Evolutionary conservation across 805 yeast species (phyloP).

Genomic region (Yarrowia sp.): DNA sequence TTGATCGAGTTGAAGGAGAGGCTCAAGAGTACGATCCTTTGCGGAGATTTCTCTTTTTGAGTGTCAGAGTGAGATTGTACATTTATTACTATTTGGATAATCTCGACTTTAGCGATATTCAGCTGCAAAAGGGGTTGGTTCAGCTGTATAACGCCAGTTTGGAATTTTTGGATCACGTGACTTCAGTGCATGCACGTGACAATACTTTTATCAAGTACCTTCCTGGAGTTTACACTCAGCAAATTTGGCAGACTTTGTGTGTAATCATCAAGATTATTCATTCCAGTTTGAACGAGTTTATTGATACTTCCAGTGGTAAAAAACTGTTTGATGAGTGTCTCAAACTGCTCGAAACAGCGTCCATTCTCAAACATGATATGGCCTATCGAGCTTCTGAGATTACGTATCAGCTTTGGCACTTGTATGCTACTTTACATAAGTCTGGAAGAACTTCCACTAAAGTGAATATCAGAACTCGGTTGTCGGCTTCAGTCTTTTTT

Average conservation of each 20-base stretch:
- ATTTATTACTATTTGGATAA: constrained; percentile 78
- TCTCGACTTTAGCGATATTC: constrained; percentile 46
- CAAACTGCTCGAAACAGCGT: constrained; percentile 65
- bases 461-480: constrained; percentile 64
- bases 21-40: constrained; percentile 57
- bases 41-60: constrained; percentile 63
- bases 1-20: constrained; percentile 55
- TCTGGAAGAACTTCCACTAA: constrained; percentile 25
- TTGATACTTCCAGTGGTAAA: constrained; percentile 73
- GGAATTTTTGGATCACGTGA: constrained; percentile 65
- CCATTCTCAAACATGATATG: constrained; percentile 86
- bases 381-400: constrained; percentile 91
- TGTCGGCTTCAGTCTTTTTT: constrained; percentile 90
- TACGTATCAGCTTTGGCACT: constrained; percentile 91
- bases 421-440: constrained; percentile 61
- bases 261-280: constrained; percentile 76
- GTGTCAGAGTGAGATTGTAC: constrained; percentile 76
- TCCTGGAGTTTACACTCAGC: constrained; percentile 72
- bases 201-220: constrained; percentile 63
- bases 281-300: constrained; percentile 62
- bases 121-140: constrained; percentile 68
- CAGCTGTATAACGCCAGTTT: constrained; percentile 78
- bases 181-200: constrained; percentile 42
- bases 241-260: constrained; percentile 90
- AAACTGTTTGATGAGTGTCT: constrained; percentile 44